Evolutionary conservation across 169 alveolate species (phyloP).

Genomic region (Plasmodium yoelii): DNA sequence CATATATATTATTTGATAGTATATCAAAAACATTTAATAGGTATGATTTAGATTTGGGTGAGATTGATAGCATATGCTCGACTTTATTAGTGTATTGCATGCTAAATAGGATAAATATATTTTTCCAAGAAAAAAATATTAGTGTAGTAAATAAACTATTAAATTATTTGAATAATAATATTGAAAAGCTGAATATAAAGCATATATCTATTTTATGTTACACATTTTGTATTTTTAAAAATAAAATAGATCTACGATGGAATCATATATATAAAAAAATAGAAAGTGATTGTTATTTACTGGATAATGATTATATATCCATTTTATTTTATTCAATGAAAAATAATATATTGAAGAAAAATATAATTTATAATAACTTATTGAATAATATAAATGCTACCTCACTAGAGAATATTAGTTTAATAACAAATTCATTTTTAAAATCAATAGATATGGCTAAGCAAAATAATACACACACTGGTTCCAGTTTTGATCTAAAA

Average conservation of each 20-base stretch:
- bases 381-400: constrained; percentile 26
- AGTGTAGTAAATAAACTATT: constrained; percentile 33
- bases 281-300: constrained; percentile 40
- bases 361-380: constrained; percentile 47
- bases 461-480: not conserved
- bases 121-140: constrained; percentile 49
- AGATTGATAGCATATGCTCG: constrained; percentile 33
- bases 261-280: constrained; percentile 40
- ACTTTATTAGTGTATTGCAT: constrained; percentile 34
- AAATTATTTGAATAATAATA: constrained; percentile 17
- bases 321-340: constrained; percentile 55
- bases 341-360: constrained; percentile 14
- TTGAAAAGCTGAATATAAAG: constrained; percentile 55
- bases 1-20: constrained; percentile 52
- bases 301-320: constrained; percentile 31
- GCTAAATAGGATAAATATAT: constrained; percentile 40
- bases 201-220: constrained; percentile 56
- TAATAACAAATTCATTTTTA: constrained; percentile 47
- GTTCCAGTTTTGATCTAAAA: not conserved
- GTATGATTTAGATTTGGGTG: constrained; percentile 54
- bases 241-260: constrained; percentile 4
- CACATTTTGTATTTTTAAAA: constrained; percentile 35
- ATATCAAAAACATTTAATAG: constrained; percentile 56
- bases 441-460: not conserved
- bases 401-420: constrained; percentile 34